phyloP scores from a whole-genome alignment of 2,329 filamentous ascomycete species.

The Periconia sp. region DNA sequence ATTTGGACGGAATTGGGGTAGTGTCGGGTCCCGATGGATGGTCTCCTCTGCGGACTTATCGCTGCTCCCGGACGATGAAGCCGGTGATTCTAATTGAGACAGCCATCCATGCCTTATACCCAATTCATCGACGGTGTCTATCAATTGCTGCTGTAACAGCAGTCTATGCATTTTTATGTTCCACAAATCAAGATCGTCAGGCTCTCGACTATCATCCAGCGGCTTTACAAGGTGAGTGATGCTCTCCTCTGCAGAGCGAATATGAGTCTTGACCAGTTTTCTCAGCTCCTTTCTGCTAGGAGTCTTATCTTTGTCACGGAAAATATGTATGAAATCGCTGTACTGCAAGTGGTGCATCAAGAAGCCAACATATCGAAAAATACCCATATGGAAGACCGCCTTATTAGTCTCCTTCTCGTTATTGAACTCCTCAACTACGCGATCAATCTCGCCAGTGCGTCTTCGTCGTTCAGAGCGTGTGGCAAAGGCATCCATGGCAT shows the following conservation, averaged over 20 bases:
- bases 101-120: slow-evolving; percentile 25
- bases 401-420: slow-evolving; percentile 17
- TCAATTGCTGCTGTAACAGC: slow-evolving; percentile 28
- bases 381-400: slow-evolving; percentile 25
- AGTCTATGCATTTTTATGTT: slow-evolving; percentile 28
- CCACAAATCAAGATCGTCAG: slow-evolving; percentile 25
- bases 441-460: slow-evolving; percentile 26
- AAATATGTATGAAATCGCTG: slow-evolving; percentile 10
- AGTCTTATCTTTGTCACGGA: slow-evolving; percentile 9
- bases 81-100: too few relatives aligned
- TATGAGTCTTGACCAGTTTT: slow-evolving; percentile 12
- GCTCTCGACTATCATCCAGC: slow-evolving; percentile 12
- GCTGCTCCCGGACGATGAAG: not conserved
- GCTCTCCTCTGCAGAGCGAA: slow-evolving; percentile 23
- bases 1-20: slow-evolving; percentile 74
- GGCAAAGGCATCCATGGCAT: slow-evolving; percentile 69
- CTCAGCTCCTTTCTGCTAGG: slow-evolving; percentile 9
- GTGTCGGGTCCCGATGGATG: slow-evolving; percentile 61
- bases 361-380: slow-evolving; percentile 33
- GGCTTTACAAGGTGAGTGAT: slow-evolving; percentile 17
- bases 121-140: slow-evolving; percentile 18
- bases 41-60: not conserved
- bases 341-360: slow-evolving; percentile 29
- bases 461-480: slow-evolving; percentile 37
- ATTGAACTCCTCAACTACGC: slow-evolving; percentile 22